These are phyloP conservation scores for Boletus reticulatus DNA, from an alignment of 768 basidiomycete genomes.

Conservation along the genomic window DNA sequence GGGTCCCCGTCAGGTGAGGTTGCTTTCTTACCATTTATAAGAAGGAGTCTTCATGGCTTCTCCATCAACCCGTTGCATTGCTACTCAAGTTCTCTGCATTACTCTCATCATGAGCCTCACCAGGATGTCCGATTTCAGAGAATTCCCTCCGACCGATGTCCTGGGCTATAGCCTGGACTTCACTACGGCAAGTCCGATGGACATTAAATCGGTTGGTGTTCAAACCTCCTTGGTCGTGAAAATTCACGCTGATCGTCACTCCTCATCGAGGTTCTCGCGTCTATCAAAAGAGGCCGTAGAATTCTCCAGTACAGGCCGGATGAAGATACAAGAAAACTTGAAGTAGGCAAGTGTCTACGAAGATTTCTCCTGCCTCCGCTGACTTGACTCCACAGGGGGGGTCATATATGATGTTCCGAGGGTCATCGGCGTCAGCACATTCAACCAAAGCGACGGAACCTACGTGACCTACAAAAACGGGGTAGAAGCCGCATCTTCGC, in stretches of 20 bases:
- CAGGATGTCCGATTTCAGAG: neutral
- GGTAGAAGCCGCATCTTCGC: neutral
- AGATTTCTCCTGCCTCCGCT: neutral
- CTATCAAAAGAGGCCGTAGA: neutral
- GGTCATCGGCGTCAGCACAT: neutral
- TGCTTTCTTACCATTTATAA: neutral
- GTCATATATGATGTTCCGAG: neutral
- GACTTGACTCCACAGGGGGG: neutral
- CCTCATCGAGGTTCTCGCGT: neutral
- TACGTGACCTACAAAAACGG: conserved; percentile 4
- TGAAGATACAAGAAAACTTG: neutral
- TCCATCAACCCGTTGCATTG: no score
- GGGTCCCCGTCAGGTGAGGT: no score
- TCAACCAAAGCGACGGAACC: conserved; percentile 1
- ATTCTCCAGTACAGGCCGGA: neutral
- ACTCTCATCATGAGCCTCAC: neutral
- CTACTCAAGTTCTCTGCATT: neutral
- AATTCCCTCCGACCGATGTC: conserved; percentile 2
- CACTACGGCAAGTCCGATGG: neutral
- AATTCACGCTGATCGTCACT: neutral
- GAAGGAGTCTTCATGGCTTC: neutral
- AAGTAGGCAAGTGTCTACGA: neutral
- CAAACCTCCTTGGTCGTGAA: neutral
- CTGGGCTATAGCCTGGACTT: conserved; percentile 7
- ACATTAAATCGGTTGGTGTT: conserved; percentile 1